These are phyloP conservation scores for Pseudogymnoascus pannorum DNA, from an alignment of 2,329 filamentous ascomycete species.

Conservation along the genomic window DNA sequence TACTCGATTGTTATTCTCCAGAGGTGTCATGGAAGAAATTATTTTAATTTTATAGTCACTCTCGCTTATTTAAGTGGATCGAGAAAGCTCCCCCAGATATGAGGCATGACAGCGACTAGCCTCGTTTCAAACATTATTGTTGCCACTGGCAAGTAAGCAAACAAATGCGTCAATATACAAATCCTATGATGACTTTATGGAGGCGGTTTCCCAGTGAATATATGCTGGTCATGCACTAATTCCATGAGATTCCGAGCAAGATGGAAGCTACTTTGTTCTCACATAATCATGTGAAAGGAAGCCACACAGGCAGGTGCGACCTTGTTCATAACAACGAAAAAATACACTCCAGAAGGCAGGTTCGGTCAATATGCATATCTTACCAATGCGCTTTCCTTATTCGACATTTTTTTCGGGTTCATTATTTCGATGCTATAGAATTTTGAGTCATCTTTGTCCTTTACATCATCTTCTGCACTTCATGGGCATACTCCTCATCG, in stretches of 20 bases:
- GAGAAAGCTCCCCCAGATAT: neutral
- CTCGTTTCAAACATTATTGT: neutral
- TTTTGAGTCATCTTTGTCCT: neutral
- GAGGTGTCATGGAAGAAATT: neutral
- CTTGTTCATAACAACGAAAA: neutral
- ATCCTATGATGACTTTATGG: neutral
- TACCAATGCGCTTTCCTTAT: neutral
- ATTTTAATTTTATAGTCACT: slow-evolving; percentile 9
- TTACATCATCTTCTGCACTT: neutral
- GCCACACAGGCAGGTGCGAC: neutral
- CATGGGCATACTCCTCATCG: neutral
- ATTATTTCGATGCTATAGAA: neutral
- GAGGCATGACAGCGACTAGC: neutral
- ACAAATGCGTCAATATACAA: neutral
- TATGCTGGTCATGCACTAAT: neutral
- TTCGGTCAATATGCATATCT: neutral
- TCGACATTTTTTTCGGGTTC: neutral
- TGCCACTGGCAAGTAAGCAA: neutral
- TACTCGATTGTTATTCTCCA: neutral
- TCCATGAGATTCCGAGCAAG: neutral
- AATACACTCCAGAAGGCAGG: neutral
- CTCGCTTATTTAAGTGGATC: slow-evolving; percentile 10
- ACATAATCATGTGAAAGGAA: neutral
- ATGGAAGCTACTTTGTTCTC: neutral
- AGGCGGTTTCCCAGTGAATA: neutral